Conservation (phyloP, 2,329 filamentous ascomycete genomes). For the Aspergillus neotritici region DNA sequence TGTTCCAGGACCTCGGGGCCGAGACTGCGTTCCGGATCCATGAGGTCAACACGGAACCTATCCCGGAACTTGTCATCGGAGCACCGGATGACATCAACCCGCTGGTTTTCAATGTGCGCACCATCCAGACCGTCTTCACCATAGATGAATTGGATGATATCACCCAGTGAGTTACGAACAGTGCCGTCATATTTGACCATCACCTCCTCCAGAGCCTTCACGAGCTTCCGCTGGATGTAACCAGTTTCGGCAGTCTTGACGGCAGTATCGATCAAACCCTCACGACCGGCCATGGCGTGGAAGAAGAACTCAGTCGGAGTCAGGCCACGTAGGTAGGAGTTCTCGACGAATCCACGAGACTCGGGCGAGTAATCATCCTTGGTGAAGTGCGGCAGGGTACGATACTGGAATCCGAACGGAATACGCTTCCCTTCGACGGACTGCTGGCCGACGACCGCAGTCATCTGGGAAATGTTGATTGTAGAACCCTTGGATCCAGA, state of each 20-base stretch:
- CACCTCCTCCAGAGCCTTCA: constrained; percentile 96
- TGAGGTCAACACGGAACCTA: constrained; percentile 80
- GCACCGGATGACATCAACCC: constrained; percentile 77
- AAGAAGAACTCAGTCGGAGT: constrained; percentile 98
- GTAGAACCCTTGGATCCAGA: constrained; percentile 98
- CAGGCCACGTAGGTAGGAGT: constrained; percentile 92
- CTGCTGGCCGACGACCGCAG: constrained; percentile 93
- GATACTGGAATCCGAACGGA: constrained; percentile 98
- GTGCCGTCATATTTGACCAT: constrained; percentile 98
- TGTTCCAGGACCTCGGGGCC: constrained; percentile 72
- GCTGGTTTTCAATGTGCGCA: constrained; percentile 87
- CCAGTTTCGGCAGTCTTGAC: constrained; percentile 99
- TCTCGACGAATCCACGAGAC: constrained; percentile 95
- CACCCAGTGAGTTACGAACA: constrained; percentile 91
- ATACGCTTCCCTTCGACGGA: constrained; percentile 98
- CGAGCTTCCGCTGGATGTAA: constrained; percentile 96
- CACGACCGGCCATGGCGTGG: constrained; percentile 99
- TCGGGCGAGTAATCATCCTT: constrained; percentile 99
- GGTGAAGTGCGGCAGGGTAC: constrained; percentile 93
- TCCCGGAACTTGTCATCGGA: constrained; percentile 71
- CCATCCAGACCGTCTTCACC: constrained; percentile 96
- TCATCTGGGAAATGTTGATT: constrained; percentile 99
- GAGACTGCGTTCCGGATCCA: constrained; percentile 61
- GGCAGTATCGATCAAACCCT: constrained; percentile 98
- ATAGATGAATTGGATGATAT: constrained; percentile 95